Conservation (phyloP, 305 asterid species). For the Fraxinus floribunda region DNA sequence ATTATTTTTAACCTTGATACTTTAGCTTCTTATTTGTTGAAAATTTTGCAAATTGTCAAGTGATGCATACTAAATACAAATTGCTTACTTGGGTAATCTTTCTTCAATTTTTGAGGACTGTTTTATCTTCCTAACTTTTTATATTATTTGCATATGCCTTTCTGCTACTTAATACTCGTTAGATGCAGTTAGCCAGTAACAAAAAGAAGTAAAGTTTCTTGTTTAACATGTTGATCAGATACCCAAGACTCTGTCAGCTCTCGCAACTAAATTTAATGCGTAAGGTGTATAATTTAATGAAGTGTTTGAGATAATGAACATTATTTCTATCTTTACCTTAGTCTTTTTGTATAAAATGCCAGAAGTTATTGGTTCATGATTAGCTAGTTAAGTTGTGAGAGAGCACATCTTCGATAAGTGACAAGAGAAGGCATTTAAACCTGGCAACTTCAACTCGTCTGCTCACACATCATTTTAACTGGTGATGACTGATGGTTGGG, state of each 20-base stretch:
- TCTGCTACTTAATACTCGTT: neutral
- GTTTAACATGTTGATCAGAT: neutral
- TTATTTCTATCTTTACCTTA: neutral
- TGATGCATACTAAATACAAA: neutral
- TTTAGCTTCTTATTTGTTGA: neutral
- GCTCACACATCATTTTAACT: neutral
- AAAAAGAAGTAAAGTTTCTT: neutral
- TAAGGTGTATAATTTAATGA: neutral
- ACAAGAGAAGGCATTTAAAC: neutral
- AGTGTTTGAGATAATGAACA: neutral
- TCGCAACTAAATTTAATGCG: neutral
- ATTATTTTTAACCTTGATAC: neutral
- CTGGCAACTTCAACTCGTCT: neutral
- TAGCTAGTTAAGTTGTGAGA: neutral
- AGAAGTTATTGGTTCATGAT: constrained; percentile 3
- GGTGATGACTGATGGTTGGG: neutral
- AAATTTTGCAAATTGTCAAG: neutral
- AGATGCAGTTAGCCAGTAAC: neutral
- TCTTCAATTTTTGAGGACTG: neutral
- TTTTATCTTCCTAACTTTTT: neutral
- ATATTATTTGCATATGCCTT: neutral
- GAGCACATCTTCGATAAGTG: neutral
- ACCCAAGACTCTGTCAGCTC: neutral
- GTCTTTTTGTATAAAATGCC: neutral
- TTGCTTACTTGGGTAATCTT: neutral